Evolutionary conservation across 768 basidiomycete species (phyloP).

Genomic region (Leccinum longicurvipes): DNA sequence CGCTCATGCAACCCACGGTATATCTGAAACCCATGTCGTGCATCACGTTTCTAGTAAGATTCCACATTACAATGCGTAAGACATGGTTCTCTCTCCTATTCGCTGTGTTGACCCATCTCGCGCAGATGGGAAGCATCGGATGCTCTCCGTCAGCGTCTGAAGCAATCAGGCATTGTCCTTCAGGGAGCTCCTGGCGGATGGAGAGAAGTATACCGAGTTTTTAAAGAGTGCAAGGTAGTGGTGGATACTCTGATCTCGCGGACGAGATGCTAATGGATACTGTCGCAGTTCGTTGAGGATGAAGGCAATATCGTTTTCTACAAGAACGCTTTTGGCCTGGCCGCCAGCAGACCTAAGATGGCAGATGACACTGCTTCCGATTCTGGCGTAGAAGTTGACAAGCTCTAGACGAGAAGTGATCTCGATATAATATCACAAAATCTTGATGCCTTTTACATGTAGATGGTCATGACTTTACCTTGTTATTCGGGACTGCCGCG

Average conservation of each 20-base stretch:
- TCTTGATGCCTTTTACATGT: conserved; percentile 1
- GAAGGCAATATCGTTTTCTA: conserved; percentile 88
- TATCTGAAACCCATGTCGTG: conserved; percentile 89
- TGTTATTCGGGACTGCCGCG: neutral
- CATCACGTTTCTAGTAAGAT: conserved; percentile 96
- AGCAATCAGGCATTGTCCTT: conserved; percentile 55
- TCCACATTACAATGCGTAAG: conserved; percentile 86
- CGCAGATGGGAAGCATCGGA: conserved; percentile 84
- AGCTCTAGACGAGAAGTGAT: conserved; percentile 24
- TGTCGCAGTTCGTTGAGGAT: conserved; percentile 81
- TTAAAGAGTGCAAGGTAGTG: conserved; percentile 69
- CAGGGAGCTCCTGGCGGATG: conserved; percentile 75
- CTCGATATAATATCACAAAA: conserved; percentile 1
- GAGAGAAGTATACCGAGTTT: conserved; percentile 77
- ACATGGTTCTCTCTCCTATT: neutral
- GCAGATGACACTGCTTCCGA: conserved; percentile 56
- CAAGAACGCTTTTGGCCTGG: conserved; percentile 82
- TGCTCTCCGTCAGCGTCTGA: conserved; percentile 74
- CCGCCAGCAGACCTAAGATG: conserved; percentile 64
- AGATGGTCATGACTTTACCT: conserved; percentile 8
- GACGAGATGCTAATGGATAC: neutral
- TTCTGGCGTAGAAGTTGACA: conserved; percentile 62
- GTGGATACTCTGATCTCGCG: neutral
- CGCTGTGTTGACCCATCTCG: neutral
- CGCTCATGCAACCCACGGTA: conserved; percentile 81